A percentile compares a stretch with the other conserved stretches of the same genome.
These are phyloP conservation scores for Magnolia sinica DNA, from an alignment of 164 flowering plant genomes.

Conservation along the genomic window DNA sequence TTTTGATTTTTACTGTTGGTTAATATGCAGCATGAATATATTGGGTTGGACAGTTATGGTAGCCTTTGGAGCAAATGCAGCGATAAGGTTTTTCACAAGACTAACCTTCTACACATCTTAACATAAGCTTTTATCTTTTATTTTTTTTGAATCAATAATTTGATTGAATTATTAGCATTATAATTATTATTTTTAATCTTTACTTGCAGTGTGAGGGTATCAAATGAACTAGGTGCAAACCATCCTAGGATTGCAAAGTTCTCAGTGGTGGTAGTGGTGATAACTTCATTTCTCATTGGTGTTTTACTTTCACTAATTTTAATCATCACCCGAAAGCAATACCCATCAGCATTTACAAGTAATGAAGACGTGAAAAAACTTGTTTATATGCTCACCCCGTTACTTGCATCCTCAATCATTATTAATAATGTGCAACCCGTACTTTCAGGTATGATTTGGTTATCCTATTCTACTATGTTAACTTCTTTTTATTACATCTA, in stretches of 20 bases:
- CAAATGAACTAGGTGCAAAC: conserved; percentile 22
- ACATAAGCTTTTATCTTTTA: background rate
- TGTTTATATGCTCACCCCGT: conserved; percentile 19
- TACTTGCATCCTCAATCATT: conserved; percentile 13
- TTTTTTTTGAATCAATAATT: no score
- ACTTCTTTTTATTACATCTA: background rate
- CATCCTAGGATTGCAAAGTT: conserved; percentile 22
- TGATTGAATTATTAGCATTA: no score
- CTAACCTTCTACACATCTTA: background rate
- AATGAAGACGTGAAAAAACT: conserved; percentile 14
- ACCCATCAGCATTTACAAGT: conserved; percentile 12
- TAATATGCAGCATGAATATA: conserved; percentile 19
- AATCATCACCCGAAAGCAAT: conserved; percentile 6
- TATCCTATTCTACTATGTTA: background rate
- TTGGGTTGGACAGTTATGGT: conserved; percentile 78
- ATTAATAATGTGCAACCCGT: conserved; percentile 22
- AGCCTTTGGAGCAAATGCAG: conserved; percentile 72
- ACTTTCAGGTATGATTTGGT: conserved; percentile 13
- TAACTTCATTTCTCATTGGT: conserved; percentile 11
- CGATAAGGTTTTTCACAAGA: conserved; percentile 46
- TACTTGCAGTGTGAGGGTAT: conserved; percentile 18
- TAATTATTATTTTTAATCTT: background rate
- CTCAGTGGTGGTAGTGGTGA: conserved; percentile 19
- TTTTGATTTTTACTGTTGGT: background rate
- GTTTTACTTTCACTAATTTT: conserved; percentile 5